A percentile compares a stretch with the other conserved stretches of the same genome.
Conservation (phyloP, 768 basidiomycete genomes). For the Agaricus subrufescens region DNA sequence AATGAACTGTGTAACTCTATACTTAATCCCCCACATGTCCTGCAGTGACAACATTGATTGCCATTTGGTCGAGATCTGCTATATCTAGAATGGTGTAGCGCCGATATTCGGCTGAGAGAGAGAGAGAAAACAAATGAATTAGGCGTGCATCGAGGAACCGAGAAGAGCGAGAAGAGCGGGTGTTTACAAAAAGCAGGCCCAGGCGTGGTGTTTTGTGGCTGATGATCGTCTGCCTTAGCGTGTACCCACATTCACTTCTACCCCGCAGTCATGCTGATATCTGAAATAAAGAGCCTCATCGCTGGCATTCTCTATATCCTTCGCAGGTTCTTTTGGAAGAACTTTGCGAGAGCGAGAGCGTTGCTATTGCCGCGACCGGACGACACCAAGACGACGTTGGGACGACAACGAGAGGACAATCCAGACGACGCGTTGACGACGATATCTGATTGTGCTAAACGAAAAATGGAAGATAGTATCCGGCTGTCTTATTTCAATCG, state of each 20-base stretch:
- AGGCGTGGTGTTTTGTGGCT: slow-evolving; percentile 15
- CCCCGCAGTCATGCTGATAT: slow-evolving; percentile 2
- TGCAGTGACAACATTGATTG: slow-evolving; percentile 12
- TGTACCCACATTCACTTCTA: not conserved
- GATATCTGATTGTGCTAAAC: too few species aligned
- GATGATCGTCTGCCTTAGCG: slow-evolving; percentile 17
- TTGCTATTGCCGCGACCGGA: not conserved
- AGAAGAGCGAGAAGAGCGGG: not conserved
- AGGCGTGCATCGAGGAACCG: not conserved
- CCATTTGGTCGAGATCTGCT: slow-evolving; percentile 8
- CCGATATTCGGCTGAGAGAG: not conserved
- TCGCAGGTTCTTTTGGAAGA: slow-evolving; percentile 4
- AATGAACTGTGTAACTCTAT: slow-evolving; percentile 13
- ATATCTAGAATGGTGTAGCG: not conserved
- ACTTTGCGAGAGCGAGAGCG: not conserved
- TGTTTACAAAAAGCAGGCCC: not conserved
- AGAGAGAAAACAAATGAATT: not conserved
- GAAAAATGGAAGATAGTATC: not conserved
- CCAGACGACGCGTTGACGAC: too few species aligned
- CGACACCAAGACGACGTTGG: not conserved
- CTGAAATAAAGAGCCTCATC: slow-evolving; percentile 7
- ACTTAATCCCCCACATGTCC: slow-evolving; percentile 16
- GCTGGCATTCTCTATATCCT: not conserved
- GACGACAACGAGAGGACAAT: too few species aligned
- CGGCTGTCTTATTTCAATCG: slow-evolving; percentile 33